A percentile compares a stretch with the other conserved stretches of the same genome.
phyloP scores from a whole-genome alignment of 1,139 yeast genomes.

The Yamadazyma siamensis region DNA sequence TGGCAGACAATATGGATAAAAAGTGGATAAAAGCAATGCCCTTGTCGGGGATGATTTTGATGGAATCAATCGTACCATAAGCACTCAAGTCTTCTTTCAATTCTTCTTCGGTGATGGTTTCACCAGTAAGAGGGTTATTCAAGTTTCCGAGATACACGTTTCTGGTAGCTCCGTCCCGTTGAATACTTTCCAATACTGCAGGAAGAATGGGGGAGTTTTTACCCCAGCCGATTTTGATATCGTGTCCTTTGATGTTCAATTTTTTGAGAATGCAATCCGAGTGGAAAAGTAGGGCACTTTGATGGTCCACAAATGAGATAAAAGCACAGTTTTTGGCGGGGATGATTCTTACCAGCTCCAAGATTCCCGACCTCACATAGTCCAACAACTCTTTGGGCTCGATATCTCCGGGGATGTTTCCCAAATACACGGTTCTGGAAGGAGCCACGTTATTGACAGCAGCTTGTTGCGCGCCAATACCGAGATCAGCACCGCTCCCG shows the following conservation, averaged over 20 bases:
- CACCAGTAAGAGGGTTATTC: slow-evolving; percentile 44
- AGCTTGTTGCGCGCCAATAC: slow-evolving; percentile 3
- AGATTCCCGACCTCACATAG: slow-evolving; percentile 87
- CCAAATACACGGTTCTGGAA: slow-evolving; percentile 85
- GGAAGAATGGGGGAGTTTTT: slow-evolving; percentile 63
- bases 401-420: slow-evolving; percentile 81
- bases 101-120: slow-evolving; percentile 56
- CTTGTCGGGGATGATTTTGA: slow-evolving; percentile 54
- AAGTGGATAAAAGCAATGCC: slow-evolving; percentile 63
- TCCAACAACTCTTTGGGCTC: slow-evolving; percentile 80
- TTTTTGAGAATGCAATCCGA: slow-evolving; percentile 60
- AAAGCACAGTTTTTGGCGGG: slow-evolving; percentile 61
- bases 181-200: slow-evolving; percentile 68
- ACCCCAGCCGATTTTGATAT: slow-evolving; percentile 69
- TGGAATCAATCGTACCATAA: slow-evolving; percentile 56
- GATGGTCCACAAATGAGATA: slow-evolving; percentile 59
- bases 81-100: slow-evolving; percentile 46
- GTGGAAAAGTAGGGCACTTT: slow-evolving; percentile 58
- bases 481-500: slow-evolving; percentile 1
- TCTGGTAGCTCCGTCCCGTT: slow-evolving; percentile 86
- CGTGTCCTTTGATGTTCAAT: slow-evolving; percentile 53
- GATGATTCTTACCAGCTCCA: slow-evolving; percentile 66
- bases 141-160: slow-evolving; percentile 82
- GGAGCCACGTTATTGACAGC: slow-evolving; percentile 26
- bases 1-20: slow-evolving; percentile 55